These are phyloP conservation scores for Kodamaea neixiangensis DNA, from an alignment of 805 yeast species.

Conservation along the genomic window DNA sequence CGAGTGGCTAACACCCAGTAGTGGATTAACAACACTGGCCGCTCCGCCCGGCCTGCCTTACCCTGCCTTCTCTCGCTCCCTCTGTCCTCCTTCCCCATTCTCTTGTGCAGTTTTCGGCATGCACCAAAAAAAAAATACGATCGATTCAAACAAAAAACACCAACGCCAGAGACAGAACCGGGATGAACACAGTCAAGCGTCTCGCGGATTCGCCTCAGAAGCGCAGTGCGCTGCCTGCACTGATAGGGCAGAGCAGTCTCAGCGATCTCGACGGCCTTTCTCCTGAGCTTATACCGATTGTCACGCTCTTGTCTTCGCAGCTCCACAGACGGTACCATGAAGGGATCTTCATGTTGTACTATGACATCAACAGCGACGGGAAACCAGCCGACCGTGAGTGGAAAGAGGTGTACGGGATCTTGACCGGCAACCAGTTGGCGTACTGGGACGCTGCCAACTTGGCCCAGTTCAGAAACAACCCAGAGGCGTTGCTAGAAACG, in stretches of 20 bases:
- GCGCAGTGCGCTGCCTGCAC: constrained; percentile 10
- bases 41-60: neutral
- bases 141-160: neutral
- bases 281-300: constrained; percentile 66
- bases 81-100: neutral
- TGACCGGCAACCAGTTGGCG: constrained; percentile 89
- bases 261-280: constrained; percentile 31
- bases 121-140: neutral
- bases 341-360: constrained; percentile 72
- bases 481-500: constrained; percentile 55
- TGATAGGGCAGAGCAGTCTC: constrained; percentile 1
- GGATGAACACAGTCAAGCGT: constrained; percentile 27
- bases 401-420: constrained; percentile 90
- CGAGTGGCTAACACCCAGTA: too few relatives aligned
- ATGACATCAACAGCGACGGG: constrained; percentile 82
- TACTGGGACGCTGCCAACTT: constrained; percentile 83
- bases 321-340: constrained; percentile 73
- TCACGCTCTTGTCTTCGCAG: constrained; percentile 72
- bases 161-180: neutral
- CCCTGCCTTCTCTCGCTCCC: neutral
- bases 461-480: constrained; percentile 53
- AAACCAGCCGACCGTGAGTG: constrained; percentile 80
- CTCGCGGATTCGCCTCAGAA: constrained; percentile 25
- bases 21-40: too few relatives aligned
- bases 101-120: neutral